Evolutionary conservation across 2,329 filamentous ascomycete genomes (phyloP), one percentile per base, ranked within the genome.

Genomic region (Madurella mycetomatis): DNA sequence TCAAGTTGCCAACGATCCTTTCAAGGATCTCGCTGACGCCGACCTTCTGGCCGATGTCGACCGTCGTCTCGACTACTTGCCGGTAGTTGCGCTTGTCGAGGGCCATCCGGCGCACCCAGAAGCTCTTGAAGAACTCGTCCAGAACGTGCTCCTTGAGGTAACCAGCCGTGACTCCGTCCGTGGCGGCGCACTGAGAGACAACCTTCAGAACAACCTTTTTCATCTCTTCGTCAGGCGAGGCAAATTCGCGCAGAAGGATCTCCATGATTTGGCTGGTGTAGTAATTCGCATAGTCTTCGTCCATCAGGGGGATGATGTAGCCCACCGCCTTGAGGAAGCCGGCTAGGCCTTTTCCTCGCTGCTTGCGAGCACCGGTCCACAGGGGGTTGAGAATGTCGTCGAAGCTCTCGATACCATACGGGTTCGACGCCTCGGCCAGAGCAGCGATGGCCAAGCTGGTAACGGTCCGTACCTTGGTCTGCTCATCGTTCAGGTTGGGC

Each of bases 211-310:
- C 94, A 1, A 99, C 94, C 76, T 99, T 99, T 76, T 97, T 99
- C 94, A 99, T 99, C 72, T 99, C 94, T 72, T 99, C 94, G 62
- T 99, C 94, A 0, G 94, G 94, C 0, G 92, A 96, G 7, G 91
- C 88, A 67, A 99, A 99, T 69, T 99, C 94, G 65, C 94, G 85
- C 31, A 97, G 83, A 13, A 99, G 76, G 65, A 97, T 97, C 71
- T 97, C 94, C 92, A 99, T 97, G 66, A 99, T 96, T 71, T 99
- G 92, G 62, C 86, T 90, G 9, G 94, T 97, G 68, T 99, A 99
- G 75, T 99, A 99, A 70, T 96, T 97, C 72, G 94, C 92, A 70
- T 96, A 97, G 68, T 99, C 94, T 72, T 99, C 94, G 74, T 99
- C 94, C 94, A 99, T 99, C 49, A 99, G 82, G 4, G 94, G 94